Percentiles rank a stretch among this genome's conserved stretches.
Conservation (phyloP, 306 rosid genomes). For the Gleditsia sinensis region DNA sequence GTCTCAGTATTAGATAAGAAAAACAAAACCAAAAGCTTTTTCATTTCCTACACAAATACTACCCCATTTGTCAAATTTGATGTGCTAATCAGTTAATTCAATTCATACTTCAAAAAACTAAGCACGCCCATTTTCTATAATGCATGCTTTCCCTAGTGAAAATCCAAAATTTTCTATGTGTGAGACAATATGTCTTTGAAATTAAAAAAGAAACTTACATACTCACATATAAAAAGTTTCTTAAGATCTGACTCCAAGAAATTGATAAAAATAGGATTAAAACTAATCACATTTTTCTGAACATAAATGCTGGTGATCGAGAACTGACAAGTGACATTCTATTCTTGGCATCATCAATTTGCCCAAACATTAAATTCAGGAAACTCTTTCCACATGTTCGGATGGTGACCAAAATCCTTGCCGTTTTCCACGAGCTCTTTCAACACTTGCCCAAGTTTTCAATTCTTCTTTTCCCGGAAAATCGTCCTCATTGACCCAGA, state of each 20-base stretch:
- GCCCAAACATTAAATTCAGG: not conserved
- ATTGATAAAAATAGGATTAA: too few relatives aligned
- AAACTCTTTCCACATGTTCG: constrained; percentile 12
- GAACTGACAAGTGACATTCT: not conserved
- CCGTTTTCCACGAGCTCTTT: constrained; percentile 2
- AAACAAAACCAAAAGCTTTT: too few relatives aligned
- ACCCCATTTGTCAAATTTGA: not conserved
- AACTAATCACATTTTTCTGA: too few relatives aligned
- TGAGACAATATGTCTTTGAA: not conserved
- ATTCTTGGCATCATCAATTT: not conserved
- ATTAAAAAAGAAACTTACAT: too few relatives aligned
- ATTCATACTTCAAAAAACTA: not conserved
- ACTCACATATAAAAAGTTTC: too few relatives aligned
- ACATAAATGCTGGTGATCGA: not conserved
- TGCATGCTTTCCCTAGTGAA: constrained; percentile 1
- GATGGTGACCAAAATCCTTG: constrained; percentile 26
- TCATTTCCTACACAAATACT: too few relatives aligned
- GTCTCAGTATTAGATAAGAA: too few relatives aligned
- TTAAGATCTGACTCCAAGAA: too few relatives aligned
- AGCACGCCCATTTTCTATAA: not conserved
- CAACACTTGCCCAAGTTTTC: constrained; percentile 33
- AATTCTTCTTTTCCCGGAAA: constrained; percentile 33
- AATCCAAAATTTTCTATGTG: not conserved
- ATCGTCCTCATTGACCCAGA: constrained; percentile 37
- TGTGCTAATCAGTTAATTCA: constrained; percentile 12